Evolutionary conservation across 2,329 filamentous ascomycete species (phyloP), one percentile per base, ranked within the genome.

Genomic region (Calonectria honghensis): DNA sequence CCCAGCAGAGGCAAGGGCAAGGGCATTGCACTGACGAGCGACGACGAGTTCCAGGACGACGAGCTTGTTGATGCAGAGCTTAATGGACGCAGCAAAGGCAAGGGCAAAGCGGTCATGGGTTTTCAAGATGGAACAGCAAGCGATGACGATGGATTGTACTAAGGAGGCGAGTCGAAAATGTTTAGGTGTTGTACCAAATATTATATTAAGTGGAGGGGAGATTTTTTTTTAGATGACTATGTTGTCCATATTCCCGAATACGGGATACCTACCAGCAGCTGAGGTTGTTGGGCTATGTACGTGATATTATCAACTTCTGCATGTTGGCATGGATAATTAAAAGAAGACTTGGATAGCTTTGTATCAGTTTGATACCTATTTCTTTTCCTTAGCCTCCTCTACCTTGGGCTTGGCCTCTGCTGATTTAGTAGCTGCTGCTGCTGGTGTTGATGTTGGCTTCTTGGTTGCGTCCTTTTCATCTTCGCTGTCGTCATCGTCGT

Each of bases 91-190:
- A 65, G 81, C n/a, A 91, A 91, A 79, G 89, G 89, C 10, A 92
- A 92, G 82, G 91, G 88, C 1, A 92, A 91, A 79, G 90, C 87
- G 3, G 84, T 88, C 20, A 87, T 87, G 74, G 84, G 85, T 39
- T 91, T 92, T 76, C 86, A 88, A 78, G 86, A 90, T n/a, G 87
- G 87, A 27, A 88, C 85, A n/a, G 89, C 86, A 24, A 90, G 88
- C 76, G 91, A 90, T 74, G 90, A 92, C 67, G 90, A 92, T 63
- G 90, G 86, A 13, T 78, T 92, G 81, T 92, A 92, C 69, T 91
- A 85, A 72, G 24, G 32, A 11, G 35, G 7, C 41, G n/a, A 18
- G 18, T 18, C 5, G 24, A 20, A 24, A 52, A 16, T 24, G 24
- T 41, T 31, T 63, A 41, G 37, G 39, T 10, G 57, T 41, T 63